These are phyloP conservation scores for Sanghuangporus weigelae DNA, from an alignment of 1,284 basidiomycete species.

Conservation along the genomic window DNA sequence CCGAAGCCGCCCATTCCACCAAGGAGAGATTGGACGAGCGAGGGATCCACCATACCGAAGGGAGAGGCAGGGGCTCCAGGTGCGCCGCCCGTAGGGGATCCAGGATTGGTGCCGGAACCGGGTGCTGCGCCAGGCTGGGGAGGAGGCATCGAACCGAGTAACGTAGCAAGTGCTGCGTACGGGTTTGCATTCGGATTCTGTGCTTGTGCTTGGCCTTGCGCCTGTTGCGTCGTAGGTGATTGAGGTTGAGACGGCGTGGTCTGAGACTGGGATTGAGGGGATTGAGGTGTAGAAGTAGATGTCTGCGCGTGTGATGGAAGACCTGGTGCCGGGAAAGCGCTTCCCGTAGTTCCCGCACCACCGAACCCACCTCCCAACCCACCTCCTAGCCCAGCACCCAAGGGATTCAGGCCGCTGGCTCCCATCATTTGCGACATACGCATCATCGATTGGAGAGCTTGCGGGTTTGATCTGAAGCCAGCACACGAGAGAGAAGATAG, in stretches of 20 bases:
- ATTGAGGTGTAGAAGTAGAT: constrained; percentile 1
- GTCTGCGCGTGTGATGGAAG: constrained; percentile 29
- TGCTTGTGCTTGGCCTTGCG: background rate
- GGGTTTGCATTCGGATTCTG: constrained; percentile 7
- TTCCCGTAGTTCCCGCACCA: constrained; percentile 21
- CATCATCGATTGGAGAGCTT: constrained; percentile 75
- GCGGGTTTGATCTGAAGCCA: constrained; percentile 63
- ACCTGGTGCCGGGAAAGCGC: constrained; percentile 56
- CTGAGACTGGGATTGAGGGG: background rate
- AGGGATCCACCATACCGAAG: constrained; percentile 24
- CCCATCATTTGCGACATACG: constrained; percentile 68
- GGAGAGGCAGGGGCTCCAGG: constrained; percentile 23
- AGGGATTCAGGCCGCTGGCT: constrained; percentile 26
- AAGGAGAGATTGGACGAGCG: constrained; percentile 23
- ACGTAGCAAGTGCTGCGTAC: constrained; percentile 24
- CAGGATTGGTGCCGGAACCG: background rate
- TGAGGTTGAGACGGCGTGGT: background rate
- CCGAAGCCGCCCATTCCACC: constrained; percentile 29
- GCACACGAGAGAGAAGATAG: background rate
- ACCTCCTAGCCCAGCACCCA: constrained; percentile 14
- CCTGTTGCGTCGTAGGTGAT: background rate
- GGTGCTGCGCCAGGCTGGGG: constrained; percentile 24
- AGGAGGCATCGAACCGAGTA: constrained; percentile 10
- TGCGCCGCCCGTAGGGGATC: constrained; percentile 21
- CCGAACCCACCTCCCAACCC: constrained; percentile 10